Base-by-base conservation (phyloP, 345 rosid species). In the Abelmoschus esculentus region DNA sequence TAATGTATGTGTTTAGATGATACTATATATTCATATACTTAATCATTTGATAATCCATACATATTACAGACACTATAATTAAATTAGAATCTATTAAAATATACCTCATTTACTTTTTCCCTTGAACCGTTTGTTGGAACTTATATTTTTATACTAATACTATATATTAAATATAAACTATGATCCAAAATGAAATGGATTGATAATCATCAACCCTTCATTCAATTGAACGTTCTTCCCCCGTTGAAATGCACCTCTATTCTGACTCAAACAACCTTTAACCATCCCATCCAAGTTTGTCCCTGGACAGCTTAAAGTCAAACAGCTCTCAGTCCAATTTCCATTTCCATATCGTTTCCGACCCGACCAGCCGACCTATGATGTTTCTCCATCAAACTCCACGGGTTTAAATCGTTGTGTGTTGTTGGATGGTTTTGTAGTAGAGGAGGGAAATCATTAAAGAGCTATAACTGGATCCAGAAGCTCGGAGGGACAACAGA, bases 321-420 rank as follows among this genome's bases (percentile, higher is more conserved):
- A 58, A 28, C 13, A 19, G 61, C n/a, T 28, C 38, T 28, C 14
- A 31, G n/a, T n/a, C n/a, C n/a, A n/a, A n/a, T n/a, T n/a, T n/a
- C n/a, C n/a, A n/a, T n/a, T 14, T 60, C 42, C 40, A 31, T 31
- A 54, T 9, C 7, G 5, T 13, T 14, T 14, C 36, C 69, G 38
- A 14, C 7, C 36, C 69, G 38, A 46, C 55, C 69, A 65, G 69
- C 69, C 69, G 69, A 14, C 69, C 69, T 65, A 65, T 65, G 54
- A 65, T 65, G 55, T 46, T 44, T 44, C 19, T 26, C 1, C 14
- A 44, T 62, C 50, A 40, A 40, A 40, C 67, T 40, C 50, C 17
- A 40, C 44, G 0, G 32, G 15, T 18, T 17, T 63, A 26, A 40
- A 40, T 18, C 22, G 11, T 29, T 7, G 11, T 18, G 28, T 18